phyloP scores from a whole-genome alignment of 2,329 filamentous ascomycete genomes.

The Fulvia fulva region DNA sequence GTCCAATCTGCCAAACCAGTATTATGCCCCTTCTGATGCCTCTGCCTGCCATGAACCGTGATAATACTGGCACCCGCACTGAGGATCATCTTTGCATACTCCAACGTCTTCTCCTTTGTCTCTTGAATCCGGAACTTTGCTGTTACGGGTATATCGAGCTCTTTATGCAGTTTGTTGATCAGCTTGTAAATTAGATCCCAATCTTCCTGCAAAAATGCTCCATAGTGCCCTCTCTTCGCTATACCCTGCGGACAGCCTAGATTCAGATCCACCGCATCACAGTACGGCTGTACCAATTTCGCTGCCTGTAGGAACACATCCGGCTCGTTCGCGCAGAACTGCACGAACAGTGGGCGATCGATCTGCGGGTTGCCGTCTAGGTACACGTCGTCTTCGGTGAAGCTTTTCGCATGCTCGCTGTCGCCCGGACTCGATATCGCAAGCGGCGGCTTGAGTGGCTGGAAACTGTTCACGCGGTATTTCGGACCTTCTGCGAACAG shows the following conservation, averaged over 20 bases:
- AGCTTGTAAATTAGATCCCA: constrained; percentile 77
- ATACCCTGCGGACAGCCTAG: constrained; percentile 96
- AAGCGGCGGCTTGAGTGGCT: constrained; percentile 51
- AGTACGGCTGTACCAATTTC: constrained; percentile 73
- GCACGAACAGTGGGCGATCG: constrained; percentile 88
- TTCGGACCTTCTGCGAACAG: constrained; percentile 73
- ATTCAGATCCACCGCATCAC: constrained; percentile 93
- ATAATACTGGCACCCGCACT: constrained; percentile 86
- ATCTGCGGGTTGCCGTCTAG: constrained; percentile 82
- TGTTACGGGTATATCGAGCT: constrained; percentile 79
- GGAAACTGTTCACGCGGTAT: constrained; percentile 78
- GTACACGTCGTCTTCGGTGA: constrained; percentile 44
- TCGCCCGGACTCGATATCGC: constrained; percentile 21
- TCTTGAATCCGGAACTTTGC: constrained; percentile 93
- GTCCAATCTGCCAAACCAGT: constrained; percentile 91
- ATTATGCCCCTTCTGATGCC: constrained; percentile 94
- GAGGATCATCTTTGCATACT: constrained; percentile 84
- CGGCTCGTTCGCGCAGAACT: constrained; percentile 90
- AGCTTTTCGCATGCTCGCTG: constrained; percentile 18
- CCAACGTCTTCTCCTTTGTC: constrained; percentile 77
- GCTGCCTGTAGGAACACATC: constrained; percentile 77
- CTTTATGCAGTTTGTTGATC: constrained; percentile 74
- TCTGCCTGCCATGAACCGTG: constrained; percentile 80
- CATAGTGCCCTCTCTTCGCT: constrained; percentile 83
- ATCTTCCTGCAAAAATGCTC: constrained; percentile 91